A percentile compares a stretch with the other conserved stretches of the same genome.
phyloP scores from a whole-genome alignment of 345 rosid species.

The Euphorbia lathyris region DNA sequence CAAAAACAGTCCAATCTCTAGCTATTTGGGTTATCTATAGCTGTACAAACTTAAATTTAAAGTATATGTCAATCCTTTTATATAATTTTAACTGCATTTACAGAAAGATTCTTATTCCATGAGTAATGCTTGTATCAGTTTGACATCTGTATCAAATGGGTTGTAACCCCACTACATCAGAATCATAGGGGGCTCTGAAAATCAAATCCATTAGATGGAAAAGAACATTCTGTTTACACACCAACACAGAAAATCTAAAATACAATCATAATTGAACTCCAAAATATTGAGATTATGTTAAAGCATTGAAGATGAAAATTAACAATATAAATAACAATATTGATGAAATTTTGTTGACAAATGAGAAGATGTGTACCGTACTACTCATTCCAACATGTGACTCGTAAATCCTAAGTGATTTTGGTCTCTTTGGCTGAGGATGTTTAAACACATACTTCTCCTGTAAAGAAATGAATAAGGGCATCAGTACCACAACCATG shows the following conservation, averaged over 20 bases:
- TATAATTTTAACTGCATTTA: neutral
- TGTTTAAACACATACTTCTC: slow-evolving; percentile 78
- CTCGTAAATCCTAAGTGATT: slow-evolving; percentile 88
- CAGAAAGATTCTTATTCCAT: too few species aligned
- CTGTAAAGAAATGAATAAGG: slow-evolving; percentile 38
- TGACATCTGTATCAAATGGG: neutral
- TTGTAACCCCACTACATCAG: neutral
- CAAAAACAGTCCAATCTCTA: neutral
- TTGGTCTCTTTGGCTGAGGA: slow-evolving; percentile 81
- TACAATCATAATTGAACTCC: neutral
- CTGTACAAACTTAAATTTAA: neutral
- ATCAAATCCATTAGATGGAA: neutral
- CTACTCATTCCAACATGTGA: slow-evolving; percentile 99
- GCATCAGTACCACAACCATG: slow-evolving; percentile 11
- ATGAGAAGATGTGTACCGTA: slow-evolving; percentile 50
- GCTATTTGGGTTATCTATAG: neutral
- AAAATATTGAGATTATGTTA: too few species aligned
- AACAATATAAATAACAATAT: neutral
- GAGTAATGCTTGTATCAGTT: too few species aligned
- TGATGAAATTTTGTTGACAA: slow-evolving; percentile 5
- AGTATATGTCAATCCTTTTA: neutral
- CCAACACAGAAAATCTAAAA: neutral
- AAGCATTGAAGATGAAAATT: neutral
- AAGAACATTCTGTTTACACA: too few species aligned
- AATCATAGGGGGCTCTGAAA: neutral